Conservation (phyloP, 1,284 basidiomycete genomes). For the Acaromyces ingoldii region DNA sequence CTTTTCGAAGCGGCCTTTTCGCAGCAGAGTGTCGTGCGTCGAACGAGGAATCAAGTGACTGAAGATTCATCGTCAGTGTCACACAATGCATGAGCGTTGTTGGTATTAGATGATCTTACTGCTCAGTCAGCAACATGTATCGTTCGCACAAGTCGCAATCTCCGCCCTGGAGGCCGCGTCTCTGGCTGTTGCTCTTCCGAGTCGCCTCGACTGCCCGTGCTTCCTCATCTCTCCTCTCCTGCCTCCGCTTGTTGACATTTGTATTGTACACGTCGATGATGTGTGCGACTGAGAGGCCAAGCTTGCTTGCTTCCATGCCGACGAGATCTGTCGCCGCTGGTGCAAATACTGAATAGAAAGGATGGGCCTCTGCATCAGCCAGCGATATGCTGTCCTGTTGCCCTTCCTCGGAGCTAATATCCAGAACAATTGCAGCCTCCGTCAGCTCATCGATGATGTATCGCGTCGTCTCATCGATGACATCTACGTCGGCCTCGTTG, state of each 20-base stretch:
- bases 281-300: background rate
- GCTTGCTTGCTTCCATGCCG: background rate
- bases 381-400: background rate
- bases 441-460: conserved; percentile 3
- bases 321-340: background rate
- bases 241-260: background rate
- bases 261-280: background rate
- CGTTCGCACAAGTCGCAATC: conserved; percentile 12
- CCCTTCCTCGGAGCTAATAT: background rate
- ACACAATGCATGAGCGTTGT: background rate
- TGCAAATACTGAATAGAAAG: background rate
- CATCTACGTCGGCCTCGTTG: conserved; percentile 19
- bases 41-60: conserved; percentile 11
- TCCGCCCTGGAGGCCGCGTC: background rate
- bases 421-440: background rate
- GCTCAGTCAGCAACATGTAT: conserved; percentile 10
- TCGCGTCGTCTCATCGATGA: background rate
- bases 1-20: conserved; percentile 3
- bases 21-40: conserved; percentile 8
- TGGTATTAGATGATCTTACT: conserved; percentile 2
- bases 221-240: background rate
- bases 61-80: background rate
- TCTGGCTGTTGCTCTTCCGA: background rate
- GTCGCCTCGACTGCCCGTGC: background rate
- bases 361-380: background rate